These are phyloP conservation scores for Micractinium sp. DNA, from an alignment of 139 green algal species.

Conservation along the genomic window DNA sequence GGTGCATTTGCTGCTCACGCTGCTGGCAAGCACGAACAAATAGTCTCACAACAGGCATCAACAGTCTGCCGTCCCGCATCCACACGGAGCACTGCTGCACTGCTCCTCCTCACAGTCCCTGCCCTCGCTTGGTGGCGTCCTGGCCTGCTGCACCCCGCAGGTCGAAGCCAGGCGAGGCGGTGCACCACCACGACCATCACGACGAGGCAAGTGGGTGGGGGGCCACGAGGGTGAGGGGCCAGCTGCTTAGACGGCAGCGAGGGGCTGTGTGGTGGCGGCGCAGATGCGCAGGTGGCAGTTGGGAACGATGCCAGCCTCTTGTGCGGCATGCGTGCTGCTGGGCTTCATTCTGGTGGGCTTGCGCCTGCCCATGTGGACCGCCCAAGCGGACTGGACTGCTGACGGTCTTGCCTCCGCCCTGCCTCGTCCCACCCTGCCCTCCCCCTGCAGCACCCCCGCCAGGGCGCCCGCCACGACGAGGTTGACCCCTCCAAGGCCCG, in stretches of 20 bases:
- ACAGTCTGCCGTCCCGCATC: too few relatives aligned
- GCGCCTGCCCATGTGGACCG: too few relatives aligned
- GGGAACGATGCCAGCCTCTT: neutral
- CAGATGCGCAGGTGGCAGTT: neutral
- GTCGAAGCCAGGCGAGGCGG: neutral
- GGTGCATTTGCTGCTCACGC: too few relatives aligned
- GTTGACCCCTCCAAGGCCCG: constrained; percentile 4
- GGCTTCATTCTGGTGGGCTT: too few relatives aligned
- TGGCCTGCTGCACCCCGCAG: neutral
- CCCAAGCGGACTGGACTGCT: neutral
- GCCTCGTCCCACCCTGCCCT: neutral
- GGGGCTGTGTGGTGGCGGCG: neutral
- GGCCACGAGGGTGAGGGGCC: neutral
- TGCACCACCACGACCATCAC: constrained; percentile 16
- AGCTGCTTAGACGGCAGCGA: neutral
- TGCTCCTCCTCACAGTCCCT: too few relatives aligned
- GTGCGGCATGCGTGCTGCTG: too few relatives aligned
- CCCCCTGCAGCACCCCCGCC: constrained; percentile 17
- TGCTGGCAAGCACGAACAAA: too few relatives aligned
- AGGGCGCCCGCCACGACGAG: constrained; percentile 18
- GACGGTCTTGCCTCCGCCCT: neutral
- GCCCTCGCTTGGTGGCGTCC: too few relatives aligned
- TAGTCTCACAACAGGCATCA: too few relatives aligned
- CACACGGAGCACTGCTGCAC: too few relatives aligned
- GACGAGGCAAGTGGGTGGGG: neutral